A percentile compares a stretch with the other conserved stretches of the same genome.
Evolutionary conservation across 257 asterid genomes (phyloP).

Genomic region (Ajuga chamaepitys): DNA sequence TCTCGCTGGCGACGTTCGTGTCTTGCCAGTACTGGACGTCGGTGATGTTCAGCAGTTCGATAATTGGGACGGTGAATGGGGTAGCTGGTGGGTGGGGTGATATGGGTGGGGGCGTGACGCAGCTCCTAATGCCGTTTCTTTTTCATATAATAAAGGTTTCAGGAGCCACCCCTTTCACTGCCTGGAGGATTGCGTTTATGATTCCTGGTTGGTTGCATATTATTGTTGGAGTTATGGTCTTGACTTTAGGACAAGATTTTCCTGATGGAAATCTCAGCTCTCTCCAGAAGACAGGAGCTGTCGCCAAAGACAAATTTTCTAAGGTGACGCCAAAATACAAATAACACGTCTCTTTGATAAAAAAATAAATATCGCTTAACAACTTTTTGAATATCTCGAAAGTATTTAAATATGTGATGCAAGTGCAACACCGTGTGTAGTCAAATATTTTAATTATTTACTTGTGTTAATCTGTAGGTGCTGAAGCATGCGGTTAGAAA

Average conservation of each 20-base stretch:
- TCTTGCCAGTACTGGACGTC: slow-evolving; percentile 43
- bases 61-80: slow-evolving; percentile 41
- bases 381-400: too few relatives aligned
- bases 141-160: slow-evolving; percentile 23
- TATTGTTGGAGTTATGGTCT: slow-evolving; percentile 30
- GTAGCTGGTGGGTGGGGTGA: slow-evolving; percentile 46
- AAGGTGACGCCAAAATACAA: too few relatives aligned
- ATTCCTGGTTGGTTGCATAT: slow-evolving; percentile 39
- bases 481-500: slow-evolving; percentile 33
- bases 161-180: slow-evolving; percentile 36
- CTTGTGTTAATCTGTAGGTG: slow-evolving; percentile 15
- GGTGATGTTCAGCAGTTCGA: slow-evolving; percentile 28
- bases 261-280: slow-evolving; percentile 39
- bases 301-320: slow-evolving; percentile 34
- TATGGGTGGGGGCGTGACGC: slow-evolving; percentile 44
- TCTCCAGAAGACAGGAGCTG: slow-evolving; percentile 31
- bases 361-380: too few relatives aligned
- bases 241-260: slow-evolving; percentile 33
- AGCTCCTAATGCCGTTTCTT: slow-evolving; percentile 38
- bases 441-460: background rate
- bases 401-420: too few relatives aligned
- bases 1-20: slow-evolving; percentile 39
- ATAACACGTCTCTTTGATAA: too few relatives aligned
- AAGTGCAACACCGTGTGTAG: too few relatives aligned
- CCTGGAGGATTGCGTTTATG: slow-evolving; percentile 38